Conservation (phyloP, 1,139 yeast genomes). For the Suhomyces bribrorum region DNA sequence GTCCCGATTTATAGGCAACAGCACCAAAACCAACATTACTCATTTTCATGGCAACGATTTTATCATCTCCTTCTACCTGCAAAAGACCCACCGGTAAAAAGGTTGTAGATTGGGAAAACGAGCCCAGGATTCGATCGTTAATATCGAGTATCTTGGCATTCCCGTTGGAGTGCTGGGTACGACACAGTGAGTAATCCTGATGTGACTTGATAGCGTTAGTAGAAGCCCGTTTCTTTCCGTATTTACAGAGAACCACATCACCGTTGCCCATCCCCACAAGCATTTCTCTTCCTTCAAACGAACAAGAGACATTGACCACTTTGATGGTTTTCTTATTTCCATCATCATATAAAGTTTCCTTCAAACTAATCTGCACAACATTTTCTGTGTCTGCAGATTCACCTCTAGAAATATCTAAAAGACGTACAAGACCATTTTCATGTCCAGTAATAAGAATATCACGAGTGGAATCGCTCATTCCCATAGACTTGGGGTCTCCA, state of each 20-base stretch:
- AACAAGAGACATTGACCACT: constrained; percentile 65
- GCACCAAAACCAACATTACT: constrained; percentile 86
- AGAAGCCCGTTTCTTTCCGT: constrained; percentile 44
- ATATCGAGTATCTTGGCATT: constrained; percentile 39
- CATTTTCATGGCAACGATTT: constrained; percentile 62
- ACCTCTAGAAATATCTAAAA: constrained; percentile 81
- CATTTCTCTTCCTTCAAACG: constrained; percentile 76
- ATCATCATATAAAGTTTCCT: constrained; percentile 36
- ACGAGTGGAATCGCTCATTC: constrained; percentile 56
- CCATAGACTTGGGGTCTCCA: constrained; percentile 43
- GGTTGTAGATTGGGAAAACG: constrained; percentile 32
- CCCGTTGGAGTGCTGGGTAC: constrained; percentile 36
- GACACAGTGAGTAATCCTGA: constrained; percentile 31
- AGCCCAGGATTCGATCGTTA: constrained; percentile 33
- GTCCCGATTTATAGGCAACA: constrained; percentile 76
- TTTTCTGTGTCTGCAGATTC: constrained; percentile 63
- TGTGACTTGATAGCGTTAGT: constrained; percentile 4
- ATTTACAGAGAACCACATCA: constrained; percentile 74
- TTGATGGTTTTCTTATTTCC: constrained; percentile 37
- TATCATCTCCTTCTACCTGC: constrained; percentile 45
- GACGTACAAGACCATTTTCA: constrained; percentile 70
- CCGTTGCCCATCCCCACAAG: constrained; percentile 71
- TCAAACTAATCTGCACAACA: constrained; percentile 37
- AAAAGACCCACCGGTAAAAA: constrained; percentile 66
- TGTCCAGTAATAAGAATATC: constrained; percentile 80